These are phyloP conservation scores for Hypholoma sublateritium DNA, from an alignment of 768 basidiomycete genomes.

Conservation along the genomic window DNA sequence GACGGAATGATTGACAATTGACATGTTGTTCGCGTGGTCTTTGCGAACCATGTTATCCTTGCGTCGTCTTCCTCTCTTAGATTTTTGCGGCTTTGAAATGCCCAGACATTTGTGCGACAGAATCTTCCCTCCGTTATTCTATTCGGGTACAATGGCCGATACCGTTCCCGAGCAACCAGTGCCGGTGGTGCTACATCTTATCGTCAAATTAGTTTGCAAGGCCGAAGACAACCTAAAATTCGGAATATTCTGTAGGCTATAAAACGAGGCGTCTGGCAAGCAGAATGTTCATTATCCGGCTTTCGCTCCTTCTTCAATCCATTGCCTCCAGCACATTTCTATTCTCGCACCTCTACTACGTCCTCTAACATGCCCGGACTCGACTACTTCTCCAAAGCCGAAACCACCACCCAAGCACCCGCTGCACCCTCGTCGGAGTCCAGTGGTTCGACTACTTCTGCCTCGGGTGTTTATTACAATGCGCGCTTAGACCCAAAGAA, in stretches of 20 bases:
- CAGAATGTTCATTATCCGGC: neutral
- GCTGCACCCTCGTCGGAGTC: conserved; percentile 3
- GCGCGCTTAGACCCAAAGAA: conserved; percentile 70
- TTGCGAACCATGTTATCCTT: neutral
- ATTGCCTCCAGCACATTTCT: neutral
- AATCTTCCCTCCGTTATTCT: too few species aligned
- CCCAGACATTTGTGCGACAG: neutral
- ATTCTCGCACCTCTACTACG: neutral
- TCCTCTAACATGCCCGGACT: conserved; percentile 20
- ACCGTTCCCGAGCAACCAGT: too few species aligned
- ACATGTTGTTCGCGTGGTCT: conserved; percentile 3
- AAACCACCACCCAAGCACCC: neutral
- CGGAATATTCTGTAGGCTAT: neutral
- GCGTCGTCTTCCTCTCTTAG: neutral
- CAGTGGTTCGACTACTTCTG: neutral
- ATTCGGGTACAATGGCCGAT: too few species aligned
- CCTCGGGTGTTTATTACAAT: conserved; percentile 51
- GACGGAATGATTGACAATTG: too few species aligned
- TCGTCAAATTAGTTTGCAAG: neutral
- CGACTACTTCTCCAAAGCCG: conserved; percentile 21
- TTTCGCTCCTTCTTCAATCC: neutral
- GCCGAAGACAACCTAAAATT: neutral
- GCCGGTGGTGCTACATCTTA: too few species aligned
- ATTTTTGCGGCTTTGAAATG: neutral
- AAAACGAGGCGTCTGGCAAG: neutral